Conservation (phyloP, 805 yeast genomes). For the Dipodascus geniculatus region DNA sequence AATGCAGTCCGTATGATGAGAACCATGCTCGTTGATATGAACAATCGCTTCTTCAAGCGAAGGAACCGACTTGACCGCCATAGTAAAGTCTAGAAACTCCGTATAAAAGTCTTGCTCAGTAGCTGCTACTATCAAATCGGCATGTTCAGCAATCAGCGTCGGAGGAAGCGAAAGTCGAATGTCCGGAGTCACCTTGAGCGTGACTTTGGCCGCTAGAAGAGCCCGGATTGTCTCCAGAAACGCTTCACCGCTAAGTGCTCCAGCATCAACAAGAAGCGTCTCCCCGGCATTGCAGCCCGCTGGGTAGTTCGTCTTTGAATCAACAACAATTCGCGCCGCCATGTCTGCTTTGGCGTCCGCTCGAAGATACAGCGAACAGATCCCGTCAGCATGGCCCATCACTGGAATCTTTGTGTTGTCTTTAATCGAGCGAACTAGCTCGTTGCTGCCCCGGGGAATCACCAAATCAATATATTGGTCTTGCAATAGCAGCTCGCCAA, state of each 20-base stretch:
- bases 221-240: constrained; percentile 21
- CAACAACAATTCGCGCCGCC: constrained; percentile 67
- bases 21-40: constrained; percentile 85
- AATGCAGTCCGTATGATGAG: constrained; percentile 92
- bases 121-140: constrained; percentile 29
- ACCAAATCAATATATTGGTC: constrained; percentile 89
- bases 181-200: constrained; percentile 54
- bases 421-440: constrained; percentile 77
- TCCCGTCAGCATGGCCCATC: constrained; percentile 97
- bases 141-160: constrained; percentile 1
- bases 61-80: constrained; percentile 57
- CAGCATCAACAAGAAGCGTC: constrained; percentile 55
- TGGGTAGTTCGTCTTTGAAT: constrained; percentile 90
- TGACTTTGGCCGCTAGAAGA: constrained; percentile 55
- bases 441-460: constrained; percentile 96
- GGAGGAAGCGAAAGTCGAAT: constrained; percentile 22
- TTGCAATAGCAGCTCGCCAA: constrained; percentile 69
- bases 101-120: constrained; percentile 60
- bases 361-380: constrained; percentile 81
- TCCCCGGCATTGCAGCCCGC: constrained; percentile 99
- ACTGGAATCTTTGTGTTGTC: constrained; percentile 89
- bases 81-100: constrained; percentile 74
- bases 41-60: constrained; percentile 60
- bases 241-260: constrained; percentile 2
- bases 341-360: constrained; percentile 62